Base-by-base conservation (phyloP, 1,284 basidiomycete species). In the Ustilago lituana region DNA sequence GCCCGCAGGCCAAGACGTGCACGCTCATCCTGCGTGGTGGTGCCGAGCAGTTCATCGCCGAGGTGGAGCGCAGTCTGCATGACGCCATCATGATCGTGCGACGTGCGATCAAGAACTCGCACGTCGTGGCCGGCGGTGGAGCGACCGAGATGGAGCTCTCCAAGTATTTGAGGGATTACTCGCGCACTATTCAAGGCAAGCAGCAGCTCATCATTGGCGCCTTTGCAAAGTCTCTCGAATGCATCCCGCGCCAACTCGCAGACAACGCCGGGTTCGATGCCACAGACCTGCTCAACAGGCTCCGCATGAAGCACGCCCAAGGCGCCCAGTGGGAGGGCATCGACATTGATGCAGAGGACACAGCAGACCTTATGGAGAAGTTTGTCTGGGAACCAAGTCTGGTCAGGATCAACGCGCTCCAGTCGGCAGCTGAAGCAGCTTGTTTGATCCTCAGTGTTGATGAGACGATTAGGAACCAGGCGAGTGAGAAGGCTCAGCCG, bases 41-140 rank as follows among this genome's bases (percentile, higher is more conserved):
- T 20, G 96, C 96, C 0, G 94, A 98, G 82, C 96, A 99, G 83
- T 98, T 99, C 83, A 98, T 98, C 68, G 93, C 94, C 76, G 96
- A 98, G 83, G 94, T 98, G 10, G 95, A 98, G 84, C 86, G 96
- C 56, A 94, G 91, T 87, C 84, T 99, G 76, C 95, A 99, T 82
- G 96, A 99, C 82, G 94, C 95, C 3, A 95, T 98, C 81, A 98
- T 98, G 95, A 94, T 99, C 29, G 96, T 99, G 44, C 96, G 96
- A 84, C 88, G 96, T 39, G 94, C 96, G 8, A 91, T 99, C 77
- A 91, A 91, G 83, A 98, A 94, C 83, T 93, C 92, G 58, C 90
- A 94, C 62, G 90, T 99, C 48, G 96, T 99, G 26, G 96, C 95
- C 6, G 96, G 96, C 48, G 96, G 96, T 66, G 96, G 96, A 68